Base-by-base conservation (phyloP, 73 alveolate species). In the Uronychia binucleata region DNA sequence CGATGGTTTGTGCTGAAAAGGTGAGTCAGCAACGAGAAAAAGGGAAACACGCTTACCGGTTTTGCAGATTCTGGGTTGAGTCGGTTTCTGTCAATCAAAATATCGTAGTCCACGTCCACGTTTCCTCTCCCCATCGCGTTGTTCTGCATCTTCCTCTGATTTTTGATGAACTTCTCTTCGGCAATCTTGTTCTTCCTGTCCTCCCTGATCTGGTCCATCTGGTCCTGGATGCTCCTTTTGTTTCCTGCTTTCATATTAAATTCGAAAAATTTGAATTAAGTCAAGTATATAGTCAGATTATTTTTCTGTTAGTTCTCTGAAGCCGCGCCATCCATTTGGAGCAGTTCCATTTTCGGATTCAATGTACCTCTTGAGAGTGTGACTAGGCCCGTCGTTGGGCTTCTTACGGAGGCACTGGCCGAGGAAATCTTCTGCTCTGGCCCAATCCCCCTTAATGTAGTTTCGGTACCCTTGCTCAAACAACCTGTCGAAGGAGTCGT, bases 21-120 rank as follows among this genome's bases (percentile, higher is more conserved):
- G 5, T 46, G n/a, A 46, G 67, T 46, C 67, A 46, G 19, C 5
- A 5, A 46, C 67, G n/a, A 46, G 67, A 5, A 46, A 46, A 19
- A 46, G 19, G 19, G 19, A 11, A 46, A 46, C 67, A 46, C 67
- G 67, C 67, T 46, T 46, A 46, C 67, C 67, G 67, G 67, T 46
- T 46, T 46, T 46, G 67, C 67, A 46, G 67, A 46, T 46, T 46
- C 67, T 11, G 67, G 67, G 67, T 11, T 46, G n/a, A 46, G 19
- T 46, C 67, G 5, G 67, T 46, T 46, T 46, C 19, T 5, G 67
- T 46, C 67, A 57, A 96, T 93, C 94, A 95, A 75, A 13, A 86
- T 28, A 59, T 96, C 97, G 81, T 93, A 96, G 57, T 94, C 99
- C 1, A 94, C 94, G 87, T 96, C 99, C 14, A 91, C 95, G 77